These are phyloP conservation scores for Gentiana dahurica DNA, from an alignment of 257 asterid species.

Conservation along the genomic window DNA sequence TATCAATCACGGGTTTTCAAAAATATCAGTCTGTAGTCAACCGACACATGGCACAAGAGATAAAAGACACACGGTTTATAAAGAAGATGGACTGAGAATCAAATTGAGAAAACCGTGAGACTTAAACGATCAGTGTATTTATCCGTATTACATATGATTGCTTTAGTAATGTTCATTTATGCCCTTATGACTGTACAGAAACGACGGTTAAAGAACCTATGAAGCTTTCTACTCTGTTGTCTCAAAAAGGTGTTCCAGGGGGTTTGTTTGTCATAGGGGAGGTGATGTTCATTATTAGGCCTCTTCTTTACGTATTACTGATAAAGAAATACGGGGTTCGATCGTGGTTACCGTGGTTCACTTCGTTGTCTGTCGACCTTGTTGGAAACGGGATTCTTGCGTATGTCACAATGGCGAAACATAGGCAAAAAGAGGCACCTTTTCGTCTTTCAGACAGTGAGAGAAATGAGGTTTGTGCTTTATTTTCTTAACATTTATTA, in stretches of 20 bases:
- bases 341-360: conserved; percentile 91
- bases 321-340: conserved; percentile 61
- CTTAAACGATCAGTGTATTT: neutral
- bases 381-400: conserved; percentile 61
- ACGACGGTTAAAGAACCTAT: conserved; percentile 26
- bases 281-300: conserved; percentile 69
- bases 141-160: neutral
- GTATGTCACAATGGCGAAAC: conserved; percentile 18
- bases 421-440: conserved; percentile 22
- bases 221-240: conserved; percentile 47
- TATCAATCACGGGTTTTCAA: no score
- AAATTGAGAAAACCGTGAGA: no score
- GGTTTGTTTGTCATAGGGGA: conserved; percentile 80
- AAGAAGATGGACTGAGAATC: no score
- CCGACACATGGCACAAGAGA: no score
- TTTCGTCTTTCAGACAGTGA: conserved; percentile 46
- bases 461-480: conserved; percentile 60
- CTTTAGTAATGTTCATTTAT: neutral
- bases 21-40: no score
- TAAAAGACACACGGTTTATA: no score
- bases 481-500: neutral
- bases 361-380: conserved; percentile 64
- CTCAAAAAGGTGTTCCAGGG: conserved; percentile 66
- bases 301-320: conserved; percentile 67
- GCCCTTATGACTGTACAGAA: conserved; percentile 21